phyloP scores from a whole-genome alignment of 805 yeast genomes.

The Candida rishiriensis region DNA sequence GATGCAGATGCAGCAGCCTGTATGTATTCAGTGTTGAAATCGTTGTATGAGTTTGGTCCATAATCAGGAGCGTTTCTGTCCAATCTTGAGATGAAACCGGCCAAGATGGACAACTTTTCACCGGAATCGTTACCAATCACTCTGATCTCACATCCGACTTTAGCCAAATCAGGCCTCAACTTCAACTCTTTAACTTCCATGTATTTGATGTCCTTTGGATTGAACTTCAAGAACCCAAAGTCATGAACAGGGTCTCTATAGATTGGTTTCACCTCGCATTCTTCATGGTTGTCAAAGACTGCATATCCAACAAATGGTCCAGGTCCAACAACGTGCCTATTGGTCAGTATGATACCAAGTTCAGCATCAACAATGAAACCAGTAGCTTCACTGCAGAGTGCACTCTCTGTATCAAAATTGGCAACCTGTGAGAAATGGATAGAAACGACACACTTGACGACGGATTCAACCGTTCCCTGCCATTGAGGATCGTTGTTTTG shows the following conservation, averaged over 20 bases:
- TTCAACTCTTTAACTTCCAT: constrained; percentile 64
- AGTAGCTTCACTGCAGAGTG: constrained; percentile 85
- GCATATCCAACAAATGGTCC: constrained; percentile 93
- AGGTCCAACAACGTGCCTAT: constrained; percentile 93
- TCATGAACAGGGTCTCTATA: constrained; percentile 95
- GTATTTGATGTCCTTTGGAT: constrained; percentile 67
- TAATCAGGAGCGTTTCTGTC: constrained; percentile 95
- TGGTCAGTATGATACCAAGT: constrained; percentile 80
- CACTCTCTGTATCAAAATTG: constrained; percentile 79
- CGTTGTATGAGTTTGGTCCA: constrained; percentile 83
- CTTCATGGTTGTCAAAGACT: constrained; percentile 92
- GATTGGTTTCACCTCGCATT: constrained; percentile 77
- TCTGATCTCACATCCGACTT: constrained; percentile 89
- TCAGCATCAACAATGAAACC: constrained; percentile 88
- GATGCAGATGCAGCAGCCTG: constrained; percentile 96
- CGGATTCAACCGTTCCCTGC: constrained; percentile 78
- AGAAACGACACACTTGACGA: constrained; percentile 82
- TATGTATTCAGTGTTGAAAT: constrained; percentile 89
- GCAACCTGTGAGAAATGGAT: constrained; percentile 85
- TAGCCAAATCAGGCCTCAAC: constrained; percentile 76
- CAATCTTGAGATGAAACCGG: constrained; percentile 80
- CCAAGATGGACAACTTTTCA: constrained; percentile 80
- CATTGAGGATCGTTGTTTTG: constrained; percentile 42
- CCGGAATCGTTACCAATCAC: constrained; percentile 97
- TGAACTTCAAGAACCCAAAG: constrained; percentile 81